phyloP scores from a whole-genome alignment of 805 yeast species.

The Citeromyces matritensis region DNA sequence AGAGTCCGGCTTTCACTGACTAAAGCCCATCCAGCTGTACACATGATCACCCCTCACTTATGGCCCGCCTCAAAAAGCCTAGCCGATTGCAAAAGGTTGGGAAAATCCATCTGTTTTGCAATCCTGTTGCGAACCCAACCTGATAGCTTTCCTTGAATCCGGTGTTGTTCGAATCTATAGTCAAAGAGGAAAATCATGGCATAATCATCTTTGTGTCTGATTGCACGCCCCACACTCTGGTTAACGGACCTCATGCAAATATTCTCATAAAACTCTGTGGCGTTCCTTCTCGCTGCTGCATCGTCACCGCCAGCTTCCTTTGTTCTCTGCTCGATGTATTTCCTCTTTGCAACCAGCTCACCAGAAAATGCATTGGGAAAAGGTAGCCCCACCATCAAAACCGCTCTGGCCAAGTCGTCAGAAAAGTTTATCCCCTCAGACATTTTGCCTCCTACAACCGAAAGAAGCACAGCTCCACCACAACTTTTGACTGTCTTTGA shows the following conservation, averaged over 20 bases:
- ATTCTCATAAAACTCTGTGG: conserved; percentile 58
- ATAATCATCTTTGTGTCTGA: conserved; percentile 71
- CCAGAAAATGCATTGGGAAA: conserved; percentile 78
- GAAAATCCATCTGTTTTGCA: no score
- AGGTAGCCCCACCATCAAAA: conserved; percentile 78
- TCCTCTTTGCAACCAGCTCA: conserved; percentile 59
- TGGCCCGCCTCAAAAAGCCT: no score
- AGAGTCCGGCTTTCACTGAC: no score
- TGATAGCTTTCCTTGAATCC: conserved; percentile 46
- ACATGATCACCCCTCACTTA: no score
- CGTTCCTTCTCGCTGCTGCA: conserved; percentile 27
- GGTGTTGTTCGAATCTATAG: conserved; percentile 27
- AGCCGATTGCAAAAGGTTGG: no score
- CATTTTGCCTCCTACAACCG: conserved; percentile 87
- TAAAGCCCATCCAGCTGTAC: no score
- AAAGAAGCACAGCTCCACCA: conserved; percentile 52
- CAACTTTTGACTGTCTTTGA: conserved; percentile 19
- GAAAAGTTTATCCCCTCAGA: conserved; percentile 91
- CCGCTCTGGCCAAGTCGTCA: conserved; percentile 77
- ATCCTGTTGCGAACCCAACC: conserved; percentile 52
- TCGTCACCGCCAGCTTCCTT: conserved; percentile 29
- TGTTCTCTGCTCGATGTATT: conserved; percentile 41
- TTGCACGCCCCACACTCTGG: conserved; percentile 87
- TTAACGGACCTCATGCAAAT: conserved; percentile 84
- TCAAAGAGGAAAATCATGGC: conserved; percentile 66